phyloP scores from a whole-genome alignment of 805 yeast genomes.

The Candida lessepsii region DNA sequence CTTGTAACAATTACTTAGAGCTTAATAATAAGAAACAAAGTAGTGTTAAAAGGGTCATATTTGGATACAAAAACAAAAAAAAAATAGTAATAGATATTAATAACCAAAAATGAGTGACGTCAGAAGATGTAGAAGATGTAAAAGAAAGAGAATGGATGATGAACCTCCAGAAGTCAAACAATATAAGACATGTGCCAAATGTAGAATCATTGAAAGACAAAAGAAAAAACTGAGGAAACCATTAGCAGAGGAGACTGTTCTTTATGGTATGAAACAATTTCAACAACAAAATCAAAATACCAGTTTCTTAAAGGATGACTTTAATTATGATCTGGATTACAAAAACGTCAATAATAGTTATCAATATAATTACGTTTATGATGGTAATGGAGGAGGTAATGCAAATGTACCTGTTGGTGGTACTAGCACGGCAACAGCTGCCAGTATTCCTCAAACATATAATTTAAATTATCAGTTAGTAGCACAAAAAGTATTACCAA shows the following conservation, averaged over 20 bases:
- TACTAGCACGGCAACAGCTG: slow-evolving; percentile 12
- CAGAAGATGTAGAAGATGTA: slow-evolving; percentile 55
- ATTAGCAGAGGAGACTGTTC: slow-evolving; percentile 46
- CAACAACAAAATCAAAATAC: slow-evolving; percentile 35
- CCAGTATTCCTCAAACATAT: slow-evolving; percentile 12
- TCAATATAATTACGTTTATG: slow-evolving; percentile 13
- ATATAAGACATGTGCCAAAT: slow-evolving; percentile 58
- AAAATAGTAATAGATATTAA: too few species aligned
- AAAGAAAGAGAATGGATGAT: slow-evolving; percentile 52
- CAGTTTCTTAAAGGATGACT: slow-evolving; percentile 19
- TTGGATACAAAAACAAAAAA: too few species aligned
- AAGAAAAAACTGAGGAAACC: slow-evolving; percentile 45
- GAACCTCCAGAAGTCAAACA: slow-evolving; percentile 57
- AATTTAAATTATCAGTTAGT: slow-evolving; percentile 16
- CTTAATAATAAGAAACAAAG: too few species aligned
- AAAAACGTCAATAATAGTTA: slow-evolving; percentile 11
- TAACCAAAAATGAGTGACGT: slow-evolving; percentile 18
- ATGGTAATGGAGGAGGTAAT: slow-evolving; percentile 3
- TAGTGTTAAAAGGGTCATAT: too few species aligned
- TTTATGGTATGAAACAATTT: slow-evolving; percentile 45
- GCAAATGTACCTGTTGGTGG: slow-evolving; percentile 1
- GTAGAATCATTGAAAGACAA: slow-evolving; percentile 53
- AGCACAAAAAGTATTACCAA: slow-evolving; percentile 18
- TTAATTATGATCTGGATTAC: slow-evolving; percentile 20
- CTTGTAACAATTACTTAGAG: too few species aligned